phyloP scores from a whole-genome alignment of 768 basidiomycete species.

The Mycena maculata region DNA sequence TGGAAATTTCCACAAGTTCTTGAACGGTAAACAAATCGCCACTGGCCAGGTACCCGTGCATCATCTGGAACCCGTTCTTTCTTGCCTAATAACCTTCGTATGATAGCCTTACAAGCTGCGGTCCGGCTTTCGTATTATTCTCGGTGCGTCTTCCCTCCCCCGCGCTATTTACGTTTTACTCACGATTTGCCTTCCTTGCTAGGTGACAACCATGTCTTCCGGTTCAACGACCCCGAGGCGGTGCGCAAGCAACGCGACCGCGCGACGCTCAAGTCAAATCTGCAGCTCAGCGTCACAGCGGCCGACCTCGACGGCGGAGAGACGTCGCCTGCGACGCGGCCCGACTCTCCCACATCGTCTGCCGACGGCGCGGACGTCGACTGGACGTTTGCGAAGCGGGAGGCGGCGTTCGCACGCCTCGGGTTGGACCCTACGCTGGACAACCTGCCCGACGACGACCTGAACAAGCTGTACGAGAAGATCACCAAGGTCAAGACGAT shows the following conservation, averaged over 20 bases:
- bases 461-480: constrained; percentile 94
- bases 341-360: constrained; percentile 80
- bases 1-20: constrained; percentile 63
- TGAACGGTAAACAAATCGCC: constrained; percentile 91
- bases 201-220: constrained; percentile 98
- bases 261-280: constrained; percentile 75
- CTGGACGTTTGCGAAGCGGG: constrained; percentile 97
- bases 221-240: constrained; percentile 96
- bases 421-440: constrained; percentile 92
- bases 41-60: constrained; percentile 72
- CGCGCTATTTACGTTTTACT: constrained; percentile 26
- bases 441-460: constrained; percentile 92
- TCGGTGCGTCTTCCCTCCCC: constrained; percentile 65
- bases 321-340: constrained; percentile 70
- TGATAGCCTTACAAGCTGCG: constrained; percentile 82
- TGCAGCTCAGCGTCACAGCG: constrained; percentile 74
- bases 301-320: constrained; percentile 69
- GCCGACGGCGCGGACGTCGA: constrained; percentile 84
- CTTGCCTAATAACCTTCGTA: constrained; percentile 37
- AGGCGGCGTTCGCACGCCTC: constrained; percentile 89
- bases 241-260: constrained; percentile 92
- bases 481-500: constrained; percentile 92
- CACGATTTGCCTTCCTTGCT: constrained; percentile 25
- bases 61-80: constrained; percentile 19
- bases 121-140: constrained; percentile 96